Evolutionary conservation across 2,329 filamentous ascomycete species (phyloP), one percentile per base, ranked within the genome.

Genomic region (Metarhizium rileyi): DNA sequence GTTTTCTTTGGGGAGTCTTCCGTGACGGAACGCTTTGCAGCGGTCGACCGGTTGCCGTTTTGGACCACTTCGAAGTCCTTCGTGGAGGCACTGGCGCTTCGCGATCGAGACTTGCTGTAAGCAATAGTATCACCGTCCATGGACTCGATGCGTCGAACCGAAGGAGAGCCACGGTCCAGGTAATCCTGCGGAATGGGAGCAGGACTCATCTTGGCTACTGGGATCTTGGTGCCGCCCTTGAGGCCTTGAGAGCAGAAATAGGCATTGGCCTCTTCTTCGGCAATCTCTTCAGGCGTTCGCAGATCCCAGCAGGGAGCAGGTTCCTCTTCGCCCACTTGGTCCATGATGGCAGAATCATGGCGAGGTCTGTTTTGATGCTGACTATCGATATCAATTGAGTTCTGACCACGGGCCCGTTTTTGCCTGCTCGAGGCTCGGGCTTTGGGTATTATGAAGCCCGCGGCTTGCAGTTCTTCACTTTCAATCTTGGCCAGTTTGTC

Each of bases 401-500:
- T 48, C 47, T 50, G 48, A 42, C 48, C 57, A 54, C 49, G 48
- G 9, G 30, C 22, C n/a, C 66, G 55, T 49, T 68, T 57, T 59
- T 69, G 70, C 55, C 73, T 71, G 67, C 79, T 76, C 47, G 75
- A 68, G 47, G 78, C 70, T 55, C 80, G 70, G 28, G 76, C 61
- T 58, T 73, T 69, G 54, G 81, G 73, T 52, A 84, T 61, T 46
- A 78, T 72, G 57, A 90, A 82, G 27, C 87, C 87, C 6, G 86
- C 86, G 52, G 86, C 86, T 63, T 89, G 84, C 54, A 93, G 75
- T 67, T 93, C 87, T 60, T 83, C 77, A 57, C 74, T 91, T 67
- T 93, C 87, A 57, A 91, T 93, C 61, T 80, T 80, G 49, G 86
- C 87, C 53, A 93, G 70, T 68, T 91, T 91, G 67, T 93, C 87